Evolutionary conservation across 306 rosid species (phyloP), one percentile per base, ranked within the genome.

Genomic region (Casuarina glauca): DNA sequence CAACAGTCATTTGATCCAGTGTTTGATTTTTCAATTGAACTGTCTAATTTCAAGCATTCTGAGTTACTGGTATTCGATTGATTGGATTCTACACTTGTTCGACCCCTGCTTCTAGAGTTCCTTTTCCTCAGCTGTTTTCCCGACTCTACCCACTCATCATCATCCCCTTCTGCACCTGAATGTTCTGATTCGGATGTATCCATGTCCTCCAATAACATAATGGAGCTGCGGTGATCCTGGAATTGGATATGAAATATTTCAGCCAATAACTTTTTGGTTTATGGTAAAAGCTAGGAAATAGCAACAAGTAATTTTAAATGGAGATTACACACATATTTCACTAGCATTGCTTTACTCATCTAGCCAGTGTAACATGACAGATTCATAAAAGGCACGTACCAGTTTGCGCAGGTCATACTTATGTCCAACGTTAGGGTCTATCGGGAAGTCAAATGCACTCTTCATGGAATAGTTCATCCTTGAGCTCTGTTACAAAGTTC

Each of bases 151-250:
- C 88, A 87, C 5, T 90, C 93, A 0, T 82, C 86, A 62, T 86
- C 87, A 3, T 64, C 73, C 45, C 74, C 78, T 1, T 87, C 90
- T 5, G 53, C 15, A 42, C 79, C 89, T 49, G 86, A 84, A 41
- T 80, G 78, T 49, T 93, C 93, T 4, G 97, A 85, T 35, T 89
- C 97, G 36, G 93, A 88, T 50, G 76, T 88, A 76, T 91, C 94
- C 97, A 94, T 94, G 82, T 91, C 98, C 81, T 92, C 98, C 41
- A 70, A 66, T 63, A 82, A 60, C 43, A 84, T n/a, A 64, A 87
- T 51, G 52, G 97, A 91, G 49, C 48, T 82, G 42, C 90, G 86
- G 63, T 74, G 52, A 72, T 90, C 97, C 98, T 94, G 38, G n/a
- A 79, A 76, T 64, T 75, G 74, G 13, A 55, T 20, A 58, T 46